phyloP scores from a whole-genome alignment of 2,329 filamentous ascomycete genomes.

The Pseudophaeomoniella oleicola region DNA sequence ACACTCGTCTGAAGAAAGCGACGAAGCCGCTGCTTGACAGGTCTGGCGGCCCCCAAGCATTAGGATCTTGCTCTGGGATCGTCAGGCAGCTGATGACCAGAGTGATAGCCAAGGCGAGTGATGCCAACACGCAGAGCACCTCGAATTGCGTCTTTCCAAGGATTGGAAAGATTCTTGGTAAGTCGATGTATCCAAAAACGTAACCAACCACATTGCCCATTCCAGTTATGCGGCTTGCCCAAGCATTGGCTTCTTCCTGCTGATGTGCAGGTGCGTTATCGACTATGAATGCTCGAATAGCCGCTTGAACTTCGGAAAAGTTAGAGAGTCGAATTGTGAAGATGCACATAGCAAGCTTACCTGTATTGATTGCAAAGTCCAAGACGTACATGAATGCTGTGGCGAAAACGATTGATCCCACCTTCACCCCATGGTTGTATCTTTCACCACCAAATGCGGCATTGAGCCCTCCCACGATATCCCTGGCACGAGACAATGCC shows the following conservation, averaged over 20 bases:
- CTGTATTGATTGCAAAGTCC: constrained; percentile 90
- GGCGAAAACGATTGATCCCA: constrained; percentile 58
- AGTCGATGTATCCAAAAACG: constrained; percentile 68
- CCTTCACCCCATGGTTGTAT: constrained; percentile 50
- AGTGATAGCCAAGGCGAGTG: constrained; percentile 54
- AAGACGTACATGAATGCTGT: constrained; percentile 79
- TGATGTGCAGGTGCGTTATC: constrained; percentile 87
- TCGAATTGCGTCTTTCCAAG: constrained; percentile 86
- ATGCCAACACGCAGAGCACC: constrained; percentile 74
- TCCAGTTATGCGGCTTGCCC: constrained; percentile 77
- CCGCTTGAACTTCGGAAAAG: constrained; percentile 57
- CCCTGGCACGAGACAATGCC: constrained; percentile 58
- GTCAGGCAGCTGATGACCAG: constrained; percentile 53
- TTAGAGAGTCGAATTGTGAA: too few relatives aligned
- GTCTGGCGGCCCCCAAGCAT: constrained; percentile 49
- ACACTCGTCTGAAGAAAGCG: constrained; percentile 66
- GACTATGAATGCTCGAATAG: constrained; percentile 80
- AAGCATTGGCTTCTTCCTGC: constrained; percentile 85
- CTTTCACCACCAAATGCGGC: constrained; percentile 55
- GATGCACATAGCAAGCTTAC: constrained; percentile 27
- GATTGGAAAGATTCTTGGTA: constrained; percentile 61
- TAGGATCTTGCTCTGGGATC: constrained; percentile 69
- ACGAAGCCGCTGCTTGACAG: constrained; percentile 51
- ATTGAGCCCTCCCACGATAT: constrained; percentile 54
- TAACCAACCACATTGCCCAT: constrained; percentile 86